Evolutionary conservation across 768 basidiomycete genomes (phyloP).

Genomic region (Termitomyces sp.): DNA sequence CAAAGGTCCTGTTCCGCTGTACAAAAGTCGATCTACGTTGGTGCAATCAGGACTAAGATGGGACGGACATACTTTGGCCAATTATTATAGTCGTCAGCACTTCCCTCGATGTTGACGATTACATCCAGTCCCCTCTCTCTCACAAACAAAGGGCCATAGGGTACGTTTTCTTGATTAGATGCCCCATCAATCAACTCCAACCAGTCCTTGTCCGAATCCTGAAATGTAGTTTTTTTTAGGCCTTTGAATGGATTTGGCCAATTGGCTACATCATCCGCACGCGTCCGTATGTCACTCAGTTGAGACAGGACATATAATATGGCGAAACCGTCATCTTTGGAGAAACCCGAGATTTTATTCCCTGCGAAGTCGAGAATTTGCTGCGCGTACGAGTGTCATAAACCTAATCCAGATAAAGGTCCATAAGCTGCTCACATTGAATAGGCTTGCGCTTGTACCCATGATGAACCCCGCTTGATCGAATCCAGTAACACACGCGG

Average conservation of each 20-base stretch:
- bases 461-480: conserved; percentile 72
- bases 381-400: conserved; percentile 18
- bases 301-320: conserved; percentile 45
- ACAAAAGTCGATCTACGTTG: neutral
- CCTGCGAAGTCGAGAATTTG: conserved; percentile 43
- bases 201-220: conserved; percentile 44
- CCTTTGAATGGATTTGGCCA: conserved; percentile 64
- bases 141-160: conserved; percentile 66
- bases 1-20: conserved; percentile 49
- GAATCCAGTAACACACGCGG: conserved; percentile 66
- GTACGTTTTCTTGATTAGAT: conserved; percentile 65
- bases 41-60: neutral
- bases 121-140: conserved; percentile 65
- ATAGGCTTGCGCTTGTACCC: conserved; percentile 67
- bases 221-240: conserved; percentile 40
- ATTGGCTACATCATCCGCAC: conserved; percentile 56
- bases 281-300: conserved; percentile 41
- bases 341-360: conserved; percentile 36
- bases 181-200: conserved; percentile 68
- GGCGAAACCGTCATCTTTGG: conserved; percentile 26
- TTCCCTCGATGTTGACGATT: conserved; percentile 69
- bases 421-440: conserved; percentile 38
- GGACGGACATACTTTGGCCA: conserved; percentile 59
- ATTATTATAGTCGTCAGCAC: conserved; percentile 47
- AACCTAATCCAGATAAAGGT: neutral